phyloP scores from a whole-genome alignment of 768 basidiomycete species.

The Amanita rubescens region DNA sequence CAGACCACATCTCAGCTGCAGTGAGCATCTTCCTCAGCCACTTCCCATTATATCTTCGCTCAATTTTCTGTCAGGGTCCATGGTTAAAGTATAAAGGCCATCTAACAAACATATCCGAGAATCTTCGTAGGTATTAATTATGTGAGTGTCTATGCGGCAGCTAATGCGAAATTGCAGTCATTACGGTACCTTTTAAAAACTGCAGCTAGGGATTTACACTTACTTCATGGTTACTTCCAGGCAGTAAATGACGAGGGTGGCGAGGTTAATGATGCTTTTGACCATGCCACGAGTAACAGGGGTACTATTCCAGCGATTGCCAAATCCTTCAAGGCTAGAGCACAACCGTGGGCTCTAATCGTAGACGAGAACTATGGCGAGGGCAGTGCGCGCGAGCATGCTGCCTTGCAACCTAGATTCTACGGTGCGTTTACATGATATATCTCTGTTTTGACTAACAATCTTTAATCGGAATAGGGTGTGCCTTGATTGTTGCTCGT shows the following conservation, averaged over 20 bases:
- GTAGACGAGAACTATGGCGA: constrained; percentile 99
- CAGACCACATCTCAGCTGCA: constrained; percentile 97
- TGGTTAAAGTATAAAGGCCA: constrained; percentile 99
- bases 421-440: constrained; percentile 47
- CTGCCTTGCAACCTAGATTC: constrained; percentile 93
- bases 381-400: constrained; percentile 96
- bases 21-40: constrained; percentile 32
- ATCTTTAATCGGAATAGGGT: constrained; percentile 42
- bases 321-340: constrained; percentile 76
- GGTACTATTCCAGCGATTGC: constrained; percentile 90
- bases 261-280: constrained; percentile 86
- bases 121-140: constrained; percentile 57
- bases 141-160: not conserved
- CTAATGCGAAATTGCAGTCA: constrained; percentile 43
- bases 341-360: constrained; percentile 87
- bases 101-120: constrained; percentile 93
- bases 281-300: constrained; percentile 50
- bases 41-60: not conserved
- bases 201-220: not conserved
- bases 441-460: not conserved
- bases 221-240: constrained; percentile 28
- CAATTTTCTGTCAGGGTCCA: constrained; percentile 48
- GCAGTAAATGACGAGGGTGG: constrained; percentile 94
- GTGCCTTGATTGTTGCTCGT: constrained; percentile 79
- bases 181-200: constrained; percentile 42